A percentile compares a stretch with the other conserved stretches of the same genome.
phyloP scores from a whole-genome alignment of 331 rosid species.

The Arachis monticola region DNA sequence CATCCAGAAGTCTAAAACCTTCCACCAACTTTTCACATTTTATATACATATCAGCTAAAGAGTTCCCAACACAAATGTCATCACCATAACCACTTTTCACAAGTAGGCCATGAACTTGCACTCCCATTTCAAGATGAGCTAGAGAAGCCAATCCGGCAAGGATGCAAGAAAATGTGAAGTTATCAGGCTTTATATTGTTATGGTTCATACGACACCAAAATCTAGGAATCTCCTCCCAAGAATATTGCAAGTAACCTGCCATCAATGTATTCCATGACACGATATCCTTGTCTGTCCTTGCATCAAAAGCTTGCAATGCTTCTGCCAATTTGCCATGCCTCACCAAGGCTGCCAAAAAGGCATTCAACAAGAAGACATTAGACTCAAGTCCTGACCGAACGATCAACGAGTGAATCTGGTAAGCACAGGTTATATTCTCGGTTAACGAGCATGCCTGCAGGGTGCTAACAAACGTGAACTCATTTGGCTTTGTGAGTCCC shows the following conservation, averaged over 20 bases:
- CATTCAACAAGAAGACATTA: conserved; percentile 60
- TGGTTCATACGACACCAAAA: conserved; percentile 62
- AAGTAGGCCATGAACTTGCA: conserved; percentile 66
- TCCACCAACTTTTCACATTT: conserved; percentile 59
- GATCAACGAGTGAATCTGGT: conserved; percentile 61
- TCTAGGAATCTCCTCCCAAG: conserved; percentile 45
- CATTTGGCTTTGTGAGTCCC: conserved; percentile 63
- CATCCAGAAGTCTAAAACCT: conserved; percentile 65
- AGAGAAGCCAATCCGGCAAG: conserved; percentile 69
- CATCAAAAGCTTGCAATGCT: conserved; percentile 57
- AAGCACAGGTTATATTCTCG: conserved; percentile 39
- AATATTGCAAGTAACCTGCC: conserved; percentile 66
- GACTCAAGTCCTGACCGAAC: conserved; percentile 63
- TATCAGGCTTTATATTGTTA: conserved; percentile 55
- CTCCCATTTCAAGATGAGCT: conserved; percentile 55
- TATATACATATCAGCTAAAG: conserved; percentile 69
- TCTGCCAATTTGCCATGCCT: conserved; percentile 57
- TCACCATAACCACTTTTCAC: conserved; percentile 64
- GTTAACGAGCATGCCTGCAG: conserved; percentile 73
- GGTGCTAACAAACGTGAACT: conserved; percentile 73
- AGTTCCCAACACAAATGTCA: conserved; percentile 69
- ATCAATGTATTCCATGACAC: conserved; percentile 80
- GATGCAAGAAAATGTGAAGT: conserved; percentile 61
- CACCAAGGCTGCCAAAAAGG: conserved; percentile 59
- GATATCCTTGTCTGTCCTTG: conserved; percentile 50